Conservation (phyloP, 2,329 filamentous ascomycete genomes). For the Aspergillus ruber region DNA sequence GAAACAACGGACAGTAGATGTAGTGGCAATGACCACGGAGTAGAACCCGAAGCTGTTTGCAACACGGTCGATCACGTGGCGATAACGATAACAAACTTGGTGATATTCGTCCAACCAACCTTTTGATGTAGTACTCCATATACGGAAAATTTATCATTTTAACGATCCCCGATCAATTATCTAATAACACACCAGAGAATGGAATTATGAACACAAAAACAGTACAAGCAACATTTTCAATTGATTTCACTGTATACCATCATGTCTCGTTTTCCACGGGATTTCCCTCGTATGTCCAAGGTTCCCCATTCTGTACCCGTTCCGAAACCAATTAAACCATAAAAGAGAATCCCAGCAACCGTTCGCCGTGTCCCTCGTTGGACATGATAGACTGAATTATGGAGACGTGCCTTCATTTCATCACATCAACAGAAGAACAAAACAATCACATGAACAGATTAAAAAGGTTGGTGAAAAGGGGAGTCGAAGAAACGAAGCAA, state of each 20-base stretch:
- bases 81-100: neutral
- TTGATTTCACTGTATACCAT: conserved; percentile 1
- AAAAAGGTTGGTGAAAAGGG: conserved; percentile 4
- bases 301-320: conserved; percentile 3
- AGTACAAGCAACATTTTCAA: neutral
- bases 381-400: conserved; percentile 16
- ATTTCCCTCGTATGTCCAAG: conserved; percentile 18
- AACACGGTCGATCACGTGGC: neutral
- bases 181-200: neutral
- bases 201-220: neutral
- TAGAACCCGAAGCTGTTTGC: neutral
- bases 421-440: conserved; percentile 15
- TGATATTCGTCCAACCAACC: no score
- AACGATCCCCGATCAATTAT: neutral
- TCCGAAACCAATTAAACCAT: neutral
- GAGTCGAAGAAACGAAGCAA: conserved; percentile 2
- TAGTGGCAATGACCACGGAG: no score
- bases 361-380: conserved; percentile 17
- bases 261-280: conserved; percentile 12
- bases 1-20: no score
- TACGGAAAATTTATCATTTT: no score
- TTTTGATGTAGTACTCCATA: no score
- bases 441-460: conserved; percentile 13
- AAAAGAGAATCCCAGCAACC: conserved; percentile 11
- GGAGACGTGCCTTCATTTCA: conserved; percentile 18